Evolutionary conservation across 352 stramenopile genomes (phyloP).

Genomic region (Pythium brachiatum): DNA sequence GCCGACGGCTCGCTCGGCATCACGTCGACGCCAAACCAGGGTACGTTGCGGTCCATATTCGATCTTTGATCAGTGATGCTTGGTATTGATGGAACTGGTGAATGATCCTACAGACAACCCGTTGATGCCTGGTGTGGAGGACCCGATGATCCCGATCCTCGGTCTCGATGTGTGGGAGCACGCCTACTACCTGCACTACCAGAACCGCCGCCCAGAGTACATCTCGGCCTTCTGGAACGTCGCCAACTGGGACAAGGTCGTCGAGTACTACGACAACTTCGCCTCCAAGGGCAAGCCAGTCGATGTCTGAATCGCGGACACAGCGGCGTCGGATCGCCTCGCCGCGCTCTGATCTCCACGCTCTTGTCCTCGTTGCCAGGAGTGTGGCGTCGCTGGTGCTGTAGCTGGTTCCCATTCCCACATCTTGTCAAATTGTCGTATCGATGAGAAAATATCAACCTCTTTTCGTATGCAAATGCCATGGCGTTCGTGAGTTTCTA

Average conservation of each 20-base stretch:
- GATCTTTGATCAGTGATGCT: background rate
- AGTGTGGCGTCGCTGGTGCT: background rate
- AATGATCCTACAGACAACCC: conserved; percentile 56
- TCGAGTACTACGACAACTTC: conserved; percentile 91
- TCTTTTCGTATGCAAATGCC: conserved; percentile 4
- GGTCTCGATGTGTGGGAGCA: conserved; percentile 96
- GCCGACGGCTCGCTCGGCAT: conserved; percentile 92
- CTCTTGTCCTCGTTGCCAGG: conserved; percentile 16
- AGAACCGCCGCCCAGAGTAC: conserved; percentile 96
- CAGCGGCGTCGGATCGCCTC: conserved; percentile 14
- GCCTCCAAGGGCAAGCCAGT: conserved; percentile 83
- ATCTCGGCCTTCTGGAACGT: conserved; percentile 98
- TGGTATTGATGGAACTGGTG: conserved; percentile 1
- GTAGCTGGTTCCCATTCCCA: background rate
- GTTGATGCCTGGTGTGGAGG: conserved; percentile 76
- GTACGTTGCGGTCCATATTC: conserved; percentile 14
- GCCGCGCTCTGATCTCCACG: conserved; percentile 15
- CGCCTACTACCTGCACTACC: conserved; percentile 97
- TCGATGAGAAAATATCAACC: background rate
- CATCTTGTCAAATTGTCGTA: background rate
- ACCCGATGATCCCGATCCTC: conserved; percentile 91
- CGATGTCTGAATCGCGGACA: conserved; percentile 61
- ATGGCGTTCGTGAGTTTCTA: background rate
- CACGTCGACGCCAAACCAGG: conserved; percentile 96
- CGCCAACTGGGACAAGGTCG: conserved; percentile 93